Conservation (phyloP, 352 stramenopile species). For the Pythium sukuiense region DNA sequence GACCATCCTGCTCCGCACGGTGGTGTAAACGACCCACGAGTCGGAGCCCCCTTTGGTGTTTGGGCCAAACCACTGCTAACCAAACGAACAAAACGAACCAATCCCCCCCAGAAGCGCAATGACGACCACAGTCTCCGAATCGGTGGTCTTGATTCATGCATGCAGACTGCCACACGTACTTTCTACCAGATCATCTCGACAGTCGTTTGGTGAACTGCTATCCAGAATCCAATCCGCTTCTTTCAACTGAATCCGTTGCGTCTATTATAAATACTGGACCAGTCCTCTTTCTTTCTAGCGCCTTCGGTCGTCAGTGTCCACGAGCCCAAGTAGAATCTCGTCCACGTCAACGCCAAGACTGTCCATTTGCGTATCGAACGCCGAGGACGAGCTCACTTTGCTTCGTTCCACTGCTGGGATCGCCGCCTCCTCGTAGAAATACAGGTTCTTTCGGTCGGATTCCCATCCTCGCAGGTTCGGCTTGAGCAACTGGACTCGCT, state of each 20-base stretch:
- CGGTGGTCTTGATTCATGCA: constrained; percentile 1
- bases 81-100: not conserved
- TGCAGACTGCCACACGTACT: not conserved
- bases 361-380: constrained; percentile 11
- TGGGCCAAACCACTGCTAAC: not conserved
- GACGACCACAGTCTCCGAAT: constrained; percentile 5
- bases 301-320: not conserved
- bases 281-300: not conserved
- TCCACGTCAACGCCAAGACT: constrained; percentile 16
- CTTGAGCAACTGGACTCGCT: constrained; percentile 18
- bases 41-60: not conserved
- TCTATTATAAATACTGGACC: not conserved
- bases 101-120: constrained; percentile 21
- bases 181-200: not conserved
- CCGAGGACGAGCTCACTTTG: not conserved
- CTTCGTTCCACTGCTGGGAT: not conserved
- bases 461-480: constrained; percentile 34
- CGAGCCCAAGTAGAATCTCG: constrained; percentile 14
- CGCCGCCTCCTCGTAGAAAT: constrained; percentile 24
- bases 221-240: constrained; percentile 34
- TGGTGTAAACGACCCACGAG: constrained; percentile 42
- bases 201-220: constrained; percentile 5
- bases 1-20: constrained; percentile 79
- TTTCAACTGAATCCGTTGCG: not conserved
- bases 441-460: constrained; percentile 35